These are phyloP conservation scores for Colletotrichum agaves DNA, from an alignment of 2,329 filamentous ascomycete genomes.

Conservation along the genomic window DNA sequence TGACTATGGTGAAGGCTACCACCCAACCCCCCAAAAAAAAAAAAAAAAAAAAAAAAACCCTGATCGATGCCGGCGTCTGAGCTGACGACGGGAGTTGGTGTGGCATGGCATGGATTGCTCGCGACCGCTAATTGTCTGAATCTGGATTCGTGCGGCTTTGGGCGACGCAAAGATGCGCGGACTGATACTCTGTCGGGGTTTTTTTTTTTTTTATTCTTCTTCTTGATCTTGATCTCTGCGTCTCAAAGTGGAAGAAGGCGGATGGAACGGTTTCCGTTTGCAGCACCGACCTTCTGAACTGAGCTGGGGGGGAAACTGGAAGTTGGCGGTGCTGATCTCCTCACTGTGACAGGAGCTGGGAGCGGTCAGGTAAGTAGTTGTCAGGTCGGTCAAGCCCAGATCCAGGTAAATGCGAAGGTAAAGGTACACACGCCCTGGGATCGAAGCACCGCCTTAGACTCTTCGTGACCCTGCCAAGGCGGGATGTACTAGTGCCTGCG, in stretches of 20 bases:
- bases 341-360: neutral
- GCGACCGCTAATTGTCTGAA: slow-evolving; percentile 20
- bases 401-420: neutral
- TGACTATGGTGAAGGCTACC: too few species aligned
- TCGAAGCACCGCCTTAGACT: slow-evolving; percentile 11
- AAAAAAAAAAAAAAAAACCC: slow-evolving; percentile 14
- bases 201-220: too few species aligned
- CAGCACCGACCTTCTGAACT: neutral
- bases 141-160: slow-evolving; percentile 16
- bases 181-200: neutral
- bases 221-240: neutral
- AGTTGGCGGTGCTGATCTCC: too few species aligned
- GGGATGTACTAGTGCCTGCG: slow-evolving; percentile 24
- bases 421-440: neutral
- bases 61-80: slow-evolving; percentile 31
- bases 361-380: slow-evolving; percentile 2
- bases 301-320: too few species aligned
- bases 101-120: neutral
- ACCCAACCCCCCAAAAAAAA: too few species aligned
- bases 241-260: neutral
- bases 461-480: slow-evolving; percentile 20
- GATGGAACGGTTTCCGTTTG: slow-evolving; percentile 31
- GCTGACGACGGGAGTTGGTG: slow-evolving; percentile 31
- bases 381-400: neutral
- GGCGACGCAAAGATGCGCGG: neutral